Conservation (phyloP, 768 basidiomycete genomes). For the Suillus placidus region DNA sequence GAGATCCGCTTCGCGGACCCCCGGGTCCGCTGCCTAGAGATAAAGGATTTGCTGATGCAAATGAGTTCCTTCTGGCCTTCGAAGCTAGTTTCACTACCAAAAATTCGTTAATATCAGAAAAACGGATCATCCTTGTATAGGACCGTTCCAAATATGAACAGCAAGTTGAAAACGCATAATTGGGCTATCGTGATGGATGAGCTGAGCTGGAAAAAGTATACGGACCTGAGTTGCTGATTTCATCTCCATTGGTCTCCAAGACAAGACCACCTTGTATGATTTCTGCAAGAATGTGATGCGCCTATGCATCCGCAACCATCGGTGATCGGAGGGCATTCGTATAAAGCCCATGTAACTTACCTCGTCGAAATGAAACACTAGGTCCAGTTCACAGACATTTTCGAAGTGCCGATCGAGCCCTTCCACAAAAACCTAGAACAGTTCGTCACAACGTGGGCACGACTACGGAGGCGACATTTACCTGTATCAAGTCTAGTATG, state of each 20-base stretch:
- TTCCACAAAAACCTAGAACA: slow-evolving; percentile 85
- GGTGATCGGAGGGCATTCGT: background rate
- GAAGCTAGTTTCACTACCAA: slow-evolving; percentile 67
- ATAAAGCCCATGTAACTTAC: slow-evolving; percentile 42
- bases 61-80: slow-evolving; percentile 76
- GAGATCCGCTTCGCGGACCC: slow-evolving; percentile 57
- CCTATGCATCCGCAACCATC: slow-evolving; percentile 48
- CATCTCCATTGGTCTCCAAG: slow-evolving; percentile 90
- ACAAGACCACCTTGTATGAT: slow-evolving; percentile 97
- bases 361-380: slow-evolving; percentile 99
- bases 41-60: slow-evolving; percentile 79
- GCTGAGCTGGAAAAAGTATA: slow-evolving; percentile 15
- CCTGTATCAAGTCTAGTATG: slow-evolving; percentile 95
- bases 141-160: background rate
- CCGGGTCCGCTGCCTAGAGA: slow-evolving; percentile 64
- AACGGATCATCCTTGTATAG: background rate
- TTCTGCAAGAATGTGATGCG: slow-evolving; percentile 93
- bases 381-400: slow-evolving; percentile 97
- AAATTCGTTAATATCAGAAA: slow-evolving; percentile 18
- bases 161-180: slow-evolving; percentile 7
- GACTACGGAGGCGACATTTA: background rate
- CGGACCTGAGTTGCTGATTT: slow-evolving; percentile 74
- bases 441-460: background rate
- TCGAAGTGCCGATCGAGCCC: slow-evolving; percentile 94
- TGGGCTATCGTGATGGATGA: slow-evolving; percentile 1